These are phyloP conservation scores for Rhynchospora pubera DNA, from an alignment of 176 grass and related monocot genomes.

Conservation along the genomic window DNA sequence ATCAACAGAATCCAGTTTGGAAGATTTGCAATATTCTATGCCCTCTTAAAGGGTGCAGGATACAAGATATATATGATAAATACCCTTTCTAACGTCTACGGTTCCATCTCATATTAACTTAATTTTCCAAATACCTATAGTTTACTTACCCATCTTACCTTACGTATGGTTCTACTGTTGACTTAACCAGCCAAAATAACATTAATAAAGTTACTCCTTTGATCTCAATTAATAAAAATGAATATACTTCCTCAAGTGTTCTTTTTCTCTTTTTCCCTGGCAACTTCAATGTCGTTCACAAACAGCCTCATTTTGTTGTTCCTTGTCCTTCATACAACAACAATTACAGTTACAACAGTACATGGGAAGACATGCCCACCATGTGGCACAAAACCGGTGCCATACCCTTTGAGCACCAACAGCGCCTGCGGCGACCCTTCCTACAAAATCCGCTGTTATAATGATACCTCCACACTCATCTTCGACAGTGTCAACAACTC, in stretches of 20 bases:
- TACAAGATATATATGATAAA: not conserved
- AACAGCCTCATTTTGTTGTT: not conserved
- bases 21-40: not conserved
- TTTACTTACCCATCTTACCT: not conserved
- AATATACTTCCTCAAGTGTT: not conserved
- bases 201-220: not conserved
- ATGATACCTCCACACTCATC: slow-evolving; percentile 26
- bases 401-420: slow-evolving; percentile 58
- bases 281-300: not conserved
- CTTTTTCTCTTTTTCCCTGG: not conserved
- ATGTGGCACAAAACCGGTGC: slow-evolving; percentile 45
- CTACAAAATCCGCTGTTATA: slow-evolving; percentile 54
- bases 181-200: not conserved
- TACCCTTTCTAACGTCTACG: not conserved
- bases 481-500: slow-evolving; percentile 55
- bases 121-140: not conserved
- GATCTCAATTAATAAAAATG: not conserved
- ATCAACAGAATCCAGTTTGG: not conserved
- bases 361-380: slow-evolving; percentile 34
- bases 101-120: not conserved
- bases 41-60: not conserved
- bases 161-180: not conserved
- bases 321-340: not conserved
- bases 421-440: slow-evolving; percentile 52
- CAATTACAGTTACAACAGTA: not conserved